Evolutionary conservation across 805 yeast species (phyloP).

Genomic region (Candida maltosa): DNA sequence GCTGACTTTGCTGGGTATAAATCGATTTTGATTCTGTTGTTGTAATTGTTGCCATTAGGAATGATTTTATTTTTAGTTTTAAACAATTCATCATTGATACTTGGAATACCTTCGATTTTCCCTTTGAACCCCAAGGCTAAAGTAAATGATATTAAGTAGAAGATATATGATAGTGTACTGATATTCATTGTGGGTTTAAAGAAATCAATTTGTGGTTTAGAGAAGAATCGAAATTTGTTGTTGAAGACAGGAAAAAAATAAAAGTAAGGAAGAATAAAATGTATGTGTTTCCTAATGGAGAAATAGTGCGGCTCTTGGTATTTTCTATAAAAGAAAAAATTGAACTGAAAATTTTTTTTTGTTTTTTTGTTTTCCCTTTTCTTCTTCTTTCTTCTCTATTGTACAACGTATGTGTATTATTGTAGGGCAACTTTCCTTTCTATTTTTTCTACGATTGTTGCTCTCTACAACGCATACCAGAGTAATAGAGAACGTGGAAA

Average conservation of each 20-base stretch:
- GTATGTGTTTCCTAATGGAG: too few species aligned
- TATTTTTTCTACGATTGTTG: slow-evolving; percentile 32
- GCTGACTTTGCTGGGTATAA: slow-evolving; percentile 11
- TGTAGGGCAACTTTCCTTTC: slow-evolving; percentile 41
- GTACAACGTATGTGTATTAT: slow-evolving; percentile 49
- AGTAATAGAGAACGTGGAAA: too few species aligned
- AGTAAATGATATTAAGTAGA: slow-evolving; percentile 1
- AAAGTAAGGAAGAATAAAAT: too few species aligned
- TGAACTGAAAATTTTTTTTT: slow-evolving; percentile 1
- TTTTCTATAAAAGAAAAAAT: too few species aligned
- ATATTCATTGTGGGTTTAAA: neutral
- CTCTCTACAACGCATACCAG: slow-evolving; percentile 52
- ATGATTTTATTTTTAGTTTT: slow-evolving; percentile 12
- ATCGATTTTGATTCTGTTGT: slow-evolving; percentile 25
- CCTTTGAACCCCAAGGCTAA: slow-evolving; percentile 20
- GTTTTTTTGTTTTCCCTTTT: slow-evolving; percentile 1
- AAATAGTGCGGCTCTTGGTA: too few species aligned
- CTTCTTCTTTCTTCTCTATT: slow-evolving; percentile 24
- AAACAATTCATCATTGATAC: slow-evolving; percentile 13
- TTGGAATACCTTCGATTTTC: slow-evolving; percentile 25
- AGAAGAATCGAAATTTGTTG: too few species aligned
- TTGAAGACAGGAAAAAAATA: too few species aligned
- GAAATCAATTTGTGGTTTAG: too few species aligned
- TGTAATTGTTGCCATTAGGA: slow-evolving; percentile 35
- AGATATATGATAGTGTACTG: neutral